Percentiles rank a stretch among this genome's conserved stretches.
Evolutionary conservation across 371 early-diverging fungal genomes (phyloP).

Genomic region (Thermomucor indicae-seudaticae): DNA sequence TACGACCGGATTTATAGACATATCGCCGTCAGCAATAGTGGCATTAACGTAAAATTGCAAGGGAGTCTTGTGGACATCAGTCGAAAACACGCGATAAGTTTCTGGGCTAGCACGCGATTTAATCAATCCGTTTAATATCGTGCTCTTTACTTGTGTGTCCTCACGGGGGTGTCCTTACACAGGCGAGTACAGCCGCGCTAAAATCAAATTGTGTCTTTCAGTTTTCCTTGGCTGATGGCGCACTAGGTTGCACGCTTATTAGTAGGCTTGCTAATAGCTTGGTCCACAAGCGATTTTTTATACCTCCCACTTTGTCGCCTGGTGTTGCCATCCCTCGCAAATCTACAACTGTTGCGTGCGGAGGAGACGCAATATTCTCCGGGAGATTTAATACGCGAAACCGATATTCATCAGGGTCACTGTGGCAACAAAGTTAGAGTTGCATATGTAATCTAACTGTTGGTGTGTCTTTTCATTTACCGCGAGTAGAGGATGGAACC

Average conservation of each 20-base stretch:
- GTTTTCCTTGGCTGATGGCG: constrained; percentile 2
- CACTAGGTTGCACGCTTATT: no score
- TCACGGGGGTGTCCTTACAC: background rate
- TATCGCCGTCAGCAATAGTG: constrained; percentile 3
- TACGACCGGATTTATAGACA: background rate
- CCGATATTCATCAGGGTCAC: constrained; percentile 37
- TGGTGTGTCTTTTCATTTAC: constrained; percentile 12
- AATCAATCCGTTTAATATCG: no score
- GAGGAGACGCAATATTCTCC: no score
- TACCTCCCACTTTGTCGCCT: background rate
- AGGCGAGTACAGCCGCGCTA: constrained; percentile 6
- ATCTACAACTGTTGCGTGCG: no score
- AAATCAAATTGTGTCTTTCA: background rate
- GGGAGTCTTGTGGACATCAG: constrained; percentile 10
- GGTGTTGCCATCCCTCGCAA: background rate
- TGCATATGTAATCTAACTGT: no score
- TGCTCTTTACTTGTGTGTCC: no score
- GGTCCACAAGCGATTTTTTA: background rate
- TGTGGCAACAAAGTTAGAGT: background rate
- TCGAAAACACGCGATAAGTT: constrained; percentile 5
- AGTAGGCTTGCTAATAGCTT: no score
- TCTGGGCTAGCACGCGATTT: constrained; percentile 5
- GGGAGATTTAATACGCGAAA: constrained; percentile 31
- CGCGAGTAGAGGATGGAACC: constrained; percentile 30
- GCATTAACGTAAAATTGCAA: constrained; percentile 4